Evolutionary conservation across 1,284 basidiomycete genomes (phyloP).

Genomic region (Sphaerobolus stellatus): DNA sequence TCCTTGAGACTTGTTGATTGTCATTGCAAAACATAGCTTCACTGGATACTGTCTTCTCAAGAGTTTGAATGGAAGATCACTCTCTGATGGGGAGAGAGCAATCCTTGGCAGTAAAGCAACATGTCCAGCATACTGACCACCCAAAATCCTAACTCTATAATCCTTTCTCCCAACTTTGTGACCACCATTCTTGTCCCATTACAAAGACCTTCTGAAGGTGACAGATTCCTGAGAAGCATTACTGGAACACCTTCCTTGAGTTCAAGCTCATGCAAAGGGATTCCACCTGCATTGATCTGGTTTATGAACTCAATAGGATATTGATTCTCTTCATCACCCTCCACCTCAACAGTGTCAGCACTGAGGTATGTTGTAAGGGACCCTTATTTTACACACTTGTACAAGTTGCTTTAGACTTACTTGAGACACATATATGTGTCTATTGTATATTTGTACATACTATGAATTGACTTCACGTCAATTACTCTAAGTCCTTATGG

Average conservation of each 20-base stretch:
- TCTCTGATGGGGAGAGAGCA: constrained; percentile 21
- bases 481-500: too few relatives aligned
- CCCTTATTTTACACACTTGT: too few relatives aligned
- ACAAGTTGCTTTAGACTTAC: too few relatives aligned
- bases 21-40: constrained; percentile 40
- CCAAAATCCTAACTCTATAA: constrained; percentile 31
- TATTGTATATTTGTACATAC: too few relatives aligned
- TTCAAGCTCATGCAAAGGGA: constrained; percentile 31
- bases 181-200: constrained; percentile 36
- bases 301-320: constrained; percentile 32
- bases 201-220: constrained; percentile 33
- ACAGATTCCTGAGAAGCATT: constrained; percentile 38
- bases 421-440: too few relatives aligned
- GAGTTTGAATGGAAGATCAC: constrained; percentile 27
- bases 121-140: constrained; percentile 29
- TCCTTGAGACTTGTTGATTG: constrained; percentile 46
- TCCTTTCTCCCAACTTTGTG: constrained; percentile 15
- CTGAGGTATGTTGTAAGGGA: constrained; percentile 18
- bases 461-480: too few relatives aligned
- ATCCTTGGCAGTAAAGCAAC: constrained; percentile 32
- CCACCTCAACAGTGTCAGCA: neutral
- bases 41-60: constrained; percentile 39
- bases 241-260: constrained; percentile 33
- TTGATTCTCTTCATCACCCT: constrained; percentile 16
- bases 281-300: constrained; percentile 24